Base-by-base conservation (phyloP, 768 basidiomycete species). In the Tricholoma flavovirens region DNA sequence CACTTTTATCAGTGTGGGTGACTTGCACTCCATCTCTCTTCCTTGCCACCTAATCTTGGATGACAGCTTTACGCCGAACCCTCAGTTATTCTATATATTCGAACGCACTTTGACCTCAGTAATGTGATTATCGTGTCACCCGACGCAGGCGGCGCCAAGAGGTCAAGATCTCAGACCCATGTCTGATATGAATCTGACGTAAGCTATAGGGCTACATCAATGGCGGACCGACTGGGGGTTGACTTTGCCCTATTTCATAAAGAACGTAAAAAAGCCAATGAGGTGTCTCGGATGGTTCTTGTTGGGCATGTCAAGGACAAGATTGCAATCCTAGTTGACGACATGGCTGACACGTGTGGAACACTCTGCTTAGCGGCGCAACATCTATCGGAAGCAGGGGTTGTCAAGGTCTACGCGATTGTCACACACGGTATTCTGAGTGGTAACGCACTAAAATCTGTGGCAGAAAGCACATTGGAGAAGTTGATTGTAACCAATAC, bases 231-330 rank as follows among this genome's bases (percentile, higher is more conserved):
- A 48, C 80, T 98, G 57, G 93, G 93, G 51, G 90, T 98, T 56
- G 96, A 98, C 67, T 98, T 99, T 75, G 97, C 97, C 22, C 77
- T 99, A 54, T 98, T 98, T 79, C 97, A 99, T 83, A 95, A 98
- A 69, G 97, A 99, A 78, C 89, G 96, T 58, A 94, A 95, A 77
- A 94, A 92, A 74, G 92, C 92, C 29, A 96, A 95, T 71, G 88
- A 93, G 60, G 92, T 96, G 6, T 93, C 92, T 58, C 84, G 93
- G 55, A 94, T 95, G 93, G 83, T 94, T 55, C 84, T 99, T 51
- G 96, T 99, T 45, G 97, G 97, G 1, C 86, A 93, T 65, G 94
- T 95, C 59, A 85, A 83, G 67, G 93, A 87, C 68, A 94, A 98
- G 75, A 80, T 85, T 42, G 97, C 95, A 53, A 94, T 99, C 56